Evolutionary conservation across 73 alveolate species (phyloP), one percentile per base, ranked within the genome.

Genomic region (Symbiodinium pilosum): DNA sequence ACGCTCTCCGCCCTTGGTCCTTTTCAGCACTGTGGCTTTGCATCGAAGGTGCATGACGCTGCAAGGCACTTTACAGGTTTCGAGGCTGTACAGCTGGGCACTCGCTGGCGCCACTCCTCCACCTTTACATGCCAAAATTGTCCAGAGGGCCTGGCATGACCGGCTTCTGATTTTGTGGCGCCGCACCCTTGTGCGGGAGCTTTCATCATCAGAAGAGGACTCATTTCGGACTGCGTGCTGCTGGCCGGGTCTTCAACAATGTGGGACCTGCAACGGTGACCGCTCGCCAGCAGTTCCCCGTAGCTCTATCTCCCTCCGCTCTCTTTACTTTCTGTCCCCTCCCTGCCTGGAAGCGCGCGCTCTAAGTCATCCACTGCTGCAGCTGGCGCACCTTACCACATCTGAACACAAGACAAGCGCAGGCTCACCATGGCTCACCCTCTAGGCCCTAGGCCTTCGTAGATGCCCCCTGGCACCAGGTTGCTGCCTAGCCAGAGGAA

Each of bases 401-500:
- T 0, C 28, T 4, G 26, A 54, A 2, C 0, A 12, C 7, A 14
- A 14, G 2, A 73, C 16, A 77, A 38, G 32, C 47, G 43, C 87
- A 11, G 16, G 43, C 87, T 21, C 39, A 26, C 28, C 59, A 18
- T n/a, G 59, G 47, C 56, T 34, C 56, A 11, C 87, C 56, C 87
- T 34, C 52, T 34, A 39, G 9, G 40, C 9, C 43, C 34, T 36
- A 0, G 52, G 83, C 93, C 93, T 36, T 86, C 93, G 54, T 86
- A 86, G 83, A 39, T 51, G 93, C 83, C 69, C 40, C 69, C 69
- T 7, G 93, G 54, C 83, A 44, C 93, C 93, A 86, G 32, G 54
- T 86, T 86, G 93, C 93, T 86, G 56, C 93, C 93, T 86, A 39
- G n/a, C 77, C 36, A 18, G 77, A 2, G 77, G 21, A 64, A 18